Conservation (phyloP, 2,329 filamentous ascomycete genomes). For the Zalaria obscura region DNA sequence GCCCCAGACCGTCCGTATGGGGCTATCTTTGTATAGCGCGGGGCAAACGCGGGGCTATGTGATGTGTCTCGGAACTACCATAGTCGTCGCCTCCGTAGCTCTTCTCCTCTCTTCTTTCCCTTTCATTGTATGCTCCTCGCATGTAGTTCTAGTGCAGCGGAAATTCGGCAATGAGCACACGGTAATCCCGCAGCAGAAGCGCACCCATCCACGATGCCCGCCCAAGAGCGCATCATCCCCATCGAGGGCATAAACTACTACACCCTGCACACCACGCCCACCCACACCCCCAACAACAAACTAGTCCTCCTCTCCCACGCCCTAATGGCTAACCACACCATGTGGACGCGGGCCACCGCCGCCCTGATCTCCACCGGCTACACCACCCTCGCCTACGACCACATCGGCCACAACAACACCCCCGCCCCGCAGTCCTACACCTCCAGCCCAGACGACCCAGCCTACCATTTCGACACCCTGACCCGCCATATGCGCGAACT, state of each 20-base stretch:
- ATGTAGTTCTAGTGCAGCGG: too few relatives aligned
- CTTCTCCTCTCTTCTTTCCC: too few relatives aligned
- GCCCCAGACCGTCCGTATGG: background rate
- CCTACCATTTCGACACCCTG: conserved; percentile 12
- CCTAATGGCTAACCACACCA: conserved; percentile 14
- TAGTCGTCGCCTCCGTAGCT: too few relatives aligned
- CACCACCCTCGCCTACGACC: conserved; percentile 15
- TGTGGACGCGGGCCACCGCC: conserved; percentile 13
- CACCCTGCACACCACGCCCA: conserved; percentile 10
- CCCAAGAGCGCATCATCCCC: conserved; percentile 5
- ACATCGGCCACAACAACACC: conserved; percentile 14
- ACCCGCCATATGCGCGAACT: conserved; percentile 13
- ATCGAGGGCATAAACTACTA: conserved; percentile 14
- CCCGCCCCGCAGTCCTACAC: conserved; percentile 6
- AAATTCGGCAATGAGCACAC: background rate
- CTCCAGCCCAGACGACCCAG: background rate
- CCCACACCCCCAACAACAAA: conserved; percentile 5
- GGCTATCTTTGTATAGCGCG: background rate
- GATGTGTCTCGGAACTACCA: too few relatives aligned
- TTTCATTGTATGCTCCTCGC: too few relatives aligned
- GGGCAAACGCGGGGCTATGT: background rate
- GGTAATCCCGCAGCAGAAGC: too few relatives aligned
- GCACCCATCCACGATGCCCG: too few relatives aligned
- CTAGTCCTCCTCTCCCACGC: conserved; percentile 14
- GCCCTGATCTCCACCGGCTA: conserved; percentile 11